Evolutionary conservation across 306 rosid genomes (phyloP).

Genomic region (Lathyrus oleraceus): DNA sequence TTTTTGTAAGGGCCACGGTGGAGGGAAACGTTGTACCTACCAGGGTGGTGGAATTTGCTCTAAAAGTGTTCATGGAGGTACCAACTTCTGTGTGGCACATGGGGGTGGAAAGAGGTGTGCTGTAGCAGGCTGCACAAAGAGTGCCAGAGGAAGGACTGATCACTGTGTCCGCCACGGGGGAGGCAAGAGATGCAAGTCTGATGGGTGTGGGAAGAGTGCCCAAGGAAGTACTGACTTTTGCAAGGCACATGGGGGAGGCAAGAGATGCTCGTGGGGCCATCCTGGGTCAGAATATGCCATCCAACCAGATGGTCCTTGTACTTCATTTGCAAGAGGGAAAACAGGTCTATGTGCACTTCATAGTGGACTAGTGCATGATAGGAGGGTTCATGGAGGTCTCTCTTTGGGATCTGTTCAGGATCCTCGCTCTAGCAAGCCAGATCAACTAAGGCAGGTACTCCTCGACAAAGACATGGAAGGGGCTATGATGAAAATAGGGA

Average conservation of each 20-base stretch:
- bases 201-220: slow-evolving; percentile 91
- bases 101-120: slow-evolving; percentile 98
- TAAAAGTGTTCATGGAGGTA: slow-evolving; percentile 95
- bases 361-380: slow-evolving; percentile 81
- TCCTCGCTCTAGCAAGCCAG: slow-evolving; percentile 47
- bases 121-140: slow-evolving; percentile 80
- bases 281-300: slow-evolving; percentile 64
- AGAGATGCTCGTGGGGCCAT: slow-evolving; percentile 94
- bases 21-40: slow-evolving; percentile 88
- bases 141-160: slow-evolving; percentile 96
- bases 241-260: slow-evolving; percentile 99
- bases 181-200: slow-evolving; percentile 86
- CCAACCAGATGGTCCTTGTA: slow-evolving; percentile 64
- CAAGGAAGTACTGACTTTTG: slow-evolving; percentile 96
- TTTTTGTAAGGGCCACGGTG: slow-evolving; percentile 93
- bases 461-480: slow-evolving; percentile 48
- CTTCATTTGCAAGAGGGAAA: slow-evolving; percentile 87
- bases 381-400: slow-evolving; percentile 92
- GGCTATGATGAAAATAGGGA: slow-evolving; percentile 46
- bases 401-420: slow-evolving; percentile 65
- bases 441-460: slow-evolving; percentile 44
- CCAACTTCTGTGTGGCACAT: slow-evolving; percentile 93
- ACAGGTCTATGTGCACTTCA: slow-evolving; percentile 89
- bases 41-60: slow-evolving; percentile 81
- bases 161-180: slow-evolving; percentile 97